Conservation (phyloP, 768 basidiomycete species). For the Bullera alba region DNA sequence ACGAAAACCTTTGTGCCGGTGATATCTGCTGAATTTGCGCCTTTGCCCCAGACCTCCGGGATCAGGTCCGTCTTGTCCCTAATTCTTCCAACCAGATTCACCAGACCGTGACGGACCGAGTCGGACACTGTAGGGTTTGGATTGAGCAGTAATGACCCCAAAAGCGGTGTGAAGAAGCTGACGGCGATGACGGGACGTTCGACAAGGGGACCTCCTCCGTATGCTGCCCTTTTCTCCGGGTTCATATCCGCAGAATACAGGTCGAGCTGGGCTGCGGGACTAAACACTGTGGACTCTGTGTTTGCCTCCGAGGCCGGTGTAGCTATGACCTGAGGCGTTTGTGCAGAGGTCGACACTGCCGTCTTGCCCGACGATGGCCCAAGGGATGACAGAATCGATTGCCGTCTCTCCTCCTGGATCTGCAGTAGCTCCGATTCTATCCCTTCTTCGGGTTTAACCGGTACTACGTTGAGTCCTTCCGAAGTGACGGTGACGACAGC, state of each 20-base stretch:
- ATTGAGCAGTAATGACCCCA: slow-evolving; percentile 80
- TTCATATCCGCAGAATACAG: slow-evolving; percentile 15
- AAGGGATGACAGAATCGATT: background rate
- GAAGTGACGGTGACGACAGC: slow-evolving; percentile 31
- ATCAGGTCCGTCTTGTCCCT: slow-evolving; percentile 50
- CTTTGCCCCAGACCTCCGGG: slow-evolving; percentile 41
- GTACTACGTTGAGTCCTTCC: slow-evolving; percentile 35
- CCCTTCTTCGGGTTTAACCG: slow-evolving; percentile 18
- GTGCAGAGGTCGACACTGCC: background rate
- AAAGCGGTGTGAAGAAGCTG: slow-evolving; percentile 81
- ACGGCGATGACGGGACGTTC: slow-evolving; percentile 54
- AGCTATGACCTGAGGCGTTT: background rate
- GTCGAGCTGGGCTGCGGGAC: slow-evolving; percentile 4
- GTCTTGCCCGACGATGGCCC: slow-evolving; percentile 8
- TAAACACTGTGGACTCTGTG: slow-evolving; percentile 2
- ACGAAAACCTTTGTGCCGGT: slow-evolving; percentile 28
- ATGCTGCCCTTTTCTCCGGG: slow-evolving; percentile 3
- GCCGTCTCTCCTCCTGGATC: background rate
- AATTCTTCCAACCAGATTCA: slow-evolving; percentile 67
- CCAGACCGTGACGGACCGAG: slow-evolving; percentile 66
- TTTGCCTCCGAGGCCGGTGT: slow-evolving; percentile 8
- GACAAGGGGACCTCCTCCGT: slow-evolving; percentile 17
- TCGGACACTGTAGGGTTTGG: slow-evolving; percentile 67
- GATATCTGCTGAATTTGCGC: slow-evolving; percentile 44
- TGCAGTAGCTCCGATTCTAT: background rate